Evolutionary conservation across 805 yeast species (phyloP).

Genomic region (Lachancea dasiensis): DNA sequence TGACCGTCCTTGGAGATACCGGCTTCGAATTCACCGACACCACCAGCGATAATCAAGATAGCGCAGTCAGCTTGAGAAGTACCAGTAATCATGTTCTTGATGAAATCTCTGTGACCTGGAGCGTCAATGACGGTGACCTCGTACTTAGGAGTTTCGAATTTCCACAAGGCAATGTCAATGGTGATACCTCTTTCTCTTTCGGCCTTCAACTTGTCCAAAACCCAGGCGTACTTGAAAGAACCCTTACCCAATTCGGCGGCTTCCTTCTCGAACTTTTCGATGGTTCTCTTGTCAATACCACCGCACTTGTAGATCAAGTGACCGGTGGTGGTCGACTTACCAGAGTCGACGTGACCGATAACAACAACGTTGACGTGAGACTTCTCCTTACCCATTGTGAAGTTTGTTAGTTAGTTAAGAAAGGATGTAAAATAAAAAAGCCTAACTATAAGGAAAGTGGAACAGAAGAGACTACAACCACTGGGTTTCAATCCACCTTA

Average conservation of each 20-base stretch:
- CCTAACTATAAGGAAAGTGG: background rate
- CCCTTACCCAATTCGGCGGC: slow-evolving; percentile 97
- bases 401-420: slow-evolving; percentile 10
- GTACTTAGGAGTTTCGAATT: slow-evolving; percentile 87
- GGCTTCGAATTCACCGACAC: slow-evolving; percentile 92
- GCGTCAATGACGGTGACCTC: slow-evolving; percentile 90
- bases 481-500: background rate
- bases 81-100: slow-evolving; percentile 96
- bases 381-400: slow-evolving; percentile 81
- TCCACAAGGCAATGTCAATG: slow-evolving; percentile 88
- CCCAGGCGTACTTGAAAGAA: slow-evolving; percentile 98
- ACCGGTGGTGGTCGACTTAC: slow-evolving; percentile 98
- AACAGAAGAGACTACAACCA: slow-evolving; percentile 4
- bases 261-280: slow-evolving; percentile 96
- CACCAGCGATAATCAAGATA: slow-evolving; percentile 84
- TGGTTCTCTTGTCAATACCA: slow-evolving; percentile 98
- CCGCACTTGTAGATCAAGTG: slow-evolving; percentile 99
- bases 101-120: slow-evolving; percentile 96
- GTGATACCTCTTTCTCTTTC: slow-evolving; percentile 98
- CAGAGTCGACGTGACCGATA: slow-evolving; percentile 99
- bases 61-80: slow-evolving; percentile 93
- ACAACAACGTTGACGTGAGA: slow-evolving; percentile 99
- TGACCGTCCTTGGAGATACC: slow-evolving; percentile 94
- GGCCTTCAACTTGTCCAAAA: slow-evolving; percentile 90
- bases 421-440: background rate